A percentile compares a stretch with the other conserved stretches of the same genome.
These are phyloP conservation scores for Aureobasidium pullulans DNA, from an alignment of 2,329 filamentous ascomycete species.

Conservation along the genomic window DNA sequence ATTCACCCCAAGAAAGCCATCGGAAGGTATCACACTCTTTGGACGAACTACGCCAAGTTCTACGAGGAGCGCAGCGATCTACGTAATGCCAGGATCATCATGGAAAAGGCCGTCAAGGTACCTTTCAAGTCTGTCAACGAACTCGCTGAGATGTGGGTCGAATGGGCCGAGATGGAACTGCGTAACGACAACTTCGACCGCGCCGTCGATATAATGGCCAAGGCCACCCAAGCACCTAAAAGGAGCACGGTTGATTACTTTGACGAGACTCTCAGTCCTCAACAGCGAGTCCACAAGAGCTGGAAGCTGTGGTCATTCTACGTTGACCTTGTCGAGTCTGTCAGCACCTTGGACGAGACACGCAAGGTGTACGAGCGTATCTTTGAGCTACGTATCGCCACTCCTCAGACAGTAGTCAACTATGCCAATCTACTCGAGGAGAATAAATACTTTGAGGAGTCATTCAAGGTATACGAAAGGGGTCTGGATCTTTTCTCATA, in stretches of 20 bases:
- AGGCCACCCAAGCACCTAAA: slow-evolving; percentile 94
- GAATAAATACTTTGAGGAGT: slow-evolving; percentile 91
- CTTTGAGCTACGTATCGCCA: slow-evolving; percentile 95
- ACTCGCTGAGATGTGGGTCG: slow-evolving; percentile 96
- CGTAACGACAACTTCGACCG: slow-evolving; percentile 93
- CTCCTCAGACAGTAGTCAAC: slow-evolving; percentile 96
- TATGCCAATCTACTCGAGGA: slow-evolving; percentile 95
- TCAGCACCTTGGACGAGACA: slow-evolving; percentile 83
- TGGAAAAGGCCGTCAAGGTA: slow-evolving; percentile 97
- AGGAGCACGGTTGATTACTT: slow-evolving; percentile 99
- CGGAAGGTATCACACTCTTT: slow-evolving; percentile 88
- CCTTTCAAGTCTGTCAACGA: slow-evolving; percentile 97
- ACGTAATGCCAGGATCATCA: slow-evolving; percentile 77
- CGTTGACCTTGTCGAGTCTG: slow-evolving; percentile 92
- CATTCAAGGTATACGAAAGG: slow-evolving; percentile 94
- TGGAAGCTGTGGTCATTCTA: slow-evolving; percentile 99
- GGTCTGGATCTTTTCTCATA: slow-evolving; percentile 98
- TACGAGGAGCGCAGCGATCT: slow-evolving; percentile 86
- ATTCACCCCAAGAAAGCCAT: slow-evolving; percentile 92
- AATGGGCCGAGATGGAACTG: slow-evolving; percentile 98
- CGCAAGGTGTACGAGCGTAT: slow-evolving; percentile 93
- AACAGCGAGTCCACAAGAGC: slow-evolving; percentile 96
- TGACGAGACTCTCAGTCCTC: slow-evolving; percentile 85
- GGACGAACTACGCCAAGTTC: slow-evolving; percentile 95
- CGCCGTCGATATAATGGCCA: slow-evolving; percentile 92